These are phyloP conservation scores for Hypholoma sublateritium DNA, from an alignment of 768 basidiomycete genomes.

Conservation along the genomic window DNA sequence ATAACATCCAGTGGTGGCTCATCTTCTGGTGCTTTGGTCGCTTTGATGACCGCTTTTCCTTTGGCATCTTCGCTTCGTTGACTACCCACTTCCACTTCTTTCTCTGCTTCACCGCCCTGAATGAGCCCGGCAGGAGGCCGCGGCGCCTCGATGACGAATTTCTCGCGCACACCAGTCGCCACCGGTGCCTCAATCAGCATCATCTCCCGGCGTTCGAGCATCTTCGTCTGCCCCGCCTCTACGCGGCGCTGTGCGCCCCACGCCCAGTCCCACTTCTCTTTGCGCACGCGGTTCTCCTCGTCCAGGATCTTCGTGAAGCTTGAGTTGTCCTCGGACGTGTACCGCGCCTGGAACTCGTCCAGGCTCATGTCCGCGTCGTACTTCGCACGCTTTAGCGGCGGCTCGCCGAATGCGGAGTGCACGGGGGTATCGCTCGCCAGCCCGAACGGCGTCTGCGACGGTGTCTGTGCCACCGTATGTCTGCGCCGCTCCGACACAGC, in stretches of 20 bases:
- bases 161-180: constrained; percentile 65
- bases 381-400: constrained; percentile 53
- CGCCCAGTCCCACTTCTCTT: constrained; percentile 88
- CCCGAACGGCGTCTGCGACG: constrained; percentile 68
- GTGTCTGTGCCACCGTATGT: constrained; percentile 36
- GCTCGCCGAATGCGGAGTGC: constrained; percentile 37
- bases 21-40: constrained; percentile 27
- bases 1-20: constrained; percentile 60
- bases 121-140: constrained; percentile 52
- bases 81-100: constrained; percentile 24
- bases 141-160: constrained; percentile 62
- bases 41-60: constrained; percentile 22
- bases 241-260: constrained; percentile 90
- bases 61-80: constrained; percentile 22
- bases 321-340: constrained; percentile 97
- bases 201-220: constrained; percentile 67
- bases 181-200: constrained; percentile 70
- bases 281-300: constrained; percentile 81
- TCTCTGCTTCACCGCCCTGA: constrained; percentile 30
- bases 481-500: constrained; percentile 25
- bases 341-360: constrained; percentile 86
- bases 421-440: constrained; percentile 65
- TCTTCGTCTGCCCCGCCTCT: constrained; percentile 60
- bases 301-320: constrained; percentile 93
- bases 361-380: constrained; percentile 66